Evolutionary conservation across 2,329 filamentous ascomycete genomes (phyloP).

Genomic region (Celoporthe dispersa): DNA sequence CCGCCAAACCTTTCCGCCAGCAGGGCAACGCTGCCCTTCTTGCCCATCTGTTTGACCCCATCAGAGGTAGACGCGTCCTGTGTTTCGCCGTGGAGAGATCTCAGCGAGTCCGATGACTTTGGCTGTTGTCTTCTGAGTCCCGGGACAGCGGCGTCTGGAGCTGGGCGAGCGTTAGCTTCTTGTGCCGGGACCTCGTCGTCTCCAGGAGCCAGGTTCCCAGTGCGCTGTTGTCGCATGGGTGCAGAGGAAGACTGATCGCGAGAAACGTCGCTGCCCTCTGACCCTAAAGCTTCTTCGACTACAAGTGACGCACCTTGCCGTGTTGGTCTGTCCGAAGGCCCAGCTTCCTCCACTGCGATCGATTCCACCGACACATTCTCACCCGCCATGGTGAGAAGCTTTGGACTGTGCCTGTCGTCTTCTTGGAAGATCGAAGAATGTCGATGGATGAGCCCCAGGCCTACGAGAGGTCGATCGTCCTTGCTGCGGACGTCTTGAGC

Average conservation of each 20-base stretch:
- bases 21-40: slow-evolving; percentile 40
- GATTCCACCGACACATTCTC: slow-evolving; percentile 32
- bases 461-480: slow-evolving; percentile 32
- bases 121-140: slow-evolving; percentile 1
- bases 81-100: neutral
- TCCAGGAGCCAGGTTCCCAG: neutral
- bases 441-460: slow-evolving; percentile 37
- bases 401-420: slow-evolving; percentile 38
- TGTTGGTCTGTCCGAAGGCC: slow-evolving; percentile 1
- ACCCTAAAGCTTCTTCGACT: neutral
- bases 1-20: slow-evolving; percentile 43
- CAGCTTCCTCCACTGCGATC: slow-evolving; percentile 27
- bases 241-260: neutral
- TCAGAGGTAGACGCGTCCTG: slow-evolving; percentile 17
- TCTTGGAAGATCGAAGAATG: slow-evolving; percentile 37
- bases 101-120: slow-evolving; percentile 11
- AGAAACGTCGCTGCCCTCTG: slow-evolving; percentile 2
- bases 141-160: slow-evolving; percentile 3
- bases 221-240: slow-evolving; percentile 4
- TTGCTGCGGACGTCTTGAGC: slow-evolving; percentile 26
- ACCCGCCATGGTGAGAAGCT: slow-evolving; percentile 37
- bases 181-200: slow-evolving; percentile 4
- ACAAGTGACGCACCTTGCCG: slow-evolving; percentile 9
- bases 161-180: slow-evolving; percentile 17
- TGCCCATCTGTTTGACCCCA: slow-evolving; percentile 14